Evolutionary conservation across 257 asterid species (phyloP).

Genomic region (Rubia yunnanensis): DNA sequence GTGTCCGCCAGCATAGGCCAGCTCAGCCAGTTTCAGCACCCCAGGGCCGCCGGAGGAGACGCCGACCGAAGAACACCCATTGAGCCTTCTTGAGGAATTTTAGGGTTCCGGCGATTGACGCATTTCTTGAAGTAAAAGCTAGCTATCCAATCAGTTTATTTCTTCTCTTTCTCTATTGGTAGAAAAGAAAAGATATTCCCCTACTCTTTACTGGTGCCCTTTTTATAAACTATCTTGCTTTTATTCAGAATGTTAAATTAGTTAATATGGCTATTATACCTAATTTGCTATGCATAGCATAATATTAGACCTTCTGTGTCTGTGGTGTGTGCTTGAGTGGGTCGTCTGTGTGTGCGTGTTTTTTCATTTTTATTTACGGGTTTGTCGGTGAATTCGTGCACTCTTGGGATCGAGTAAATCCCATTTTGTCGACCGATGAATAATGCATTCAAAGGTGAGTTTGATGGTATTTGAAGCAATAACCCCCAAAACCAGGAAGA

Average conservation of each 20-base stretch:
- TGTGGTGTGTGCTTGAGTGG: not conserved
- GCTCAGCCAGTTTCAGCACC: conserved; percentile 63
- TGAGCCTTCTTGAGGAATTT: conserved; percentile 55
- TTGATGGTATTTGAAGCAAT: conserved; percentile 4
- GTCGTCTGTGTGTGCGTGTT: not conserved
- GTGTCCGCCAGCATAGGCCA: conserved; percentile 57
- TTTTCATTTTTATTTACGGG: not conserved
- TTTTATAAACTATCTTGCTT: not conserved
- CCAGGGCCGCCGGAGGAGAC: conserved; percentile 56
- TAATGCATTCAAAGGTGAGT: not conserved
- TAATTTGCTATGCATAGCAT: not conserved
- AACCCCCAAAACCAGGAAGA: not conserved
- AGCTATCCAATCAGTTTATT: not conserved
- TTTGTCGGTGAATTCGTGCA: conserved; percentile 1
- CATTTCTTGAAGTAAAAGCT: conserved; percentile 10
- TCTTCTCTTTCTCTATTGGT: too few species aligned
- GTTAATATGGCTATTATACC: conserved; percentile 5
- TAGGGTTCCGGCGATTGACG: not conserved
- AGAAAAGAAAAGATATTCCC: not conserved
- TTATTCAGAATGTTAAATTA: not conserved
- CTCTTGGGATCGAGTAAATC: not conserved
- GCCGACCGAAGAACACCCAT: conserved; percentile 70
- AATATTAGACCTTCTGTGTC: not conserved
- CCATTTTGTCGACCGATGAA: not conserved
- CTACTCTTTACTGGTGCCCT: too few species aligned